phyloP scores from a whole-genome alignment of 2,329 filamentous ascomycete genomes.

The Purpureocillium lavendulum region DNA sequence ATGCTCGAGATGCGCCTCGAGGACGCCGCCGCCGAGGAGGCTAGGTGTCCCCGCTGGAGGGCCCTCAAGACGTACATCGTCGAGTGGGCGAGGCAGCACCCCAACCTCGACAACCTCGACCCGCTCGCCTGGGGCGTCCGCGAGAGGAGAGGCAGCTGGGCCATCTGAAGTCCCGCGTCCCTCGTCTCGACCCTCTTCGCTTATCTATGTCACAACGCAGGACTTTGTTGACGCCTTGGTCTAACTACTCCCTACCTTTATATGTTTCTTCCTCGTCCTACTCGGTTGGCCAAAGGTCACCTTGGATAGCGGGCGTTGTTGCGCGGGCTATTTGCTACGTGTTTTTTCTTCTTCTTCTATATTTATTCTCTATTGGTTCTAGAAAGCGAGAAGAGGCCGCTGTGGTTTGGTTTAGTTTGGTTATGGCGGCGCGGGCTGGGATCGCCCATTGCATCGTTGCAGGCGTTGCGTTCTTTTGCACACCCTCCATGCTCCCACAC shows the following conservation, averaged over 20 bases:
- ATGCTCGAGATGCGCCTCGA: constrained; percentile 49
- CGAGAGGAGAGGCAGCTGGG: constrained; percentile 64
- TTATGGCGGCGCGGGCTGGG: too few species aligned
- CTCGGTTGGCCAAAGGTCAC: not conserved
- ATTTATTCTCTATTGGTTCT: too few species aligned
- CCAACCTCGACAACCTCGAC: constrained; percentile 55
- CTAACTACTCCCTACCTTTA: too few species aligned
- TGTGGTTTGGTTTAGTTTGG: too few species aligned
- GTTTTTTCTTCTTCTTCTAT: too few species aligned
- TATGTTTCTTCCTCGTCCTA: too few species aligned
- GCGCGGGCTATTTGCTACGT: too few species aligned
- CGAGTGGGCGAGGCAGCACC: constrained; percentile 87
- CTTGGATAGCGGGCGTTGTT: constrained; percentile 1
- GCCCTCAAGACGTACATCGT: constrained; percentile 76
- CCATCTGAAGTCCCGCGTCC: constrained; percentile 37
- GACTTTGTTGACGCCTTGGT: too few species aligned
- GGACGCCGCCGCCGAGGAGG: constrained; percentile 30
- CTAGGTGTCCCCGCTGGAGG: constrained; percentile 66
- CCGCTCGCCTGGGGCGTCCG: constrained; percentile 60
- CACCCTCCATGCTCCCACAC: too few species aligned
- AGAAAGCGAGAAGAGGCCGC: too few species aligned
- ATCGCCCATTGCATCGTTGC: too few species aligned
- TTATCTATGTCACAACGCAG: accelerated
- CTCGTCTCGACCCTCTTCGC: not conserved
- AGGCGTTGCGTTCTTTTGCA: too few species aligned